Evolutionary conservation across 176 grass and related monocot genomes (phyloP).

Genomic region (Oryza punctata): DNA sequence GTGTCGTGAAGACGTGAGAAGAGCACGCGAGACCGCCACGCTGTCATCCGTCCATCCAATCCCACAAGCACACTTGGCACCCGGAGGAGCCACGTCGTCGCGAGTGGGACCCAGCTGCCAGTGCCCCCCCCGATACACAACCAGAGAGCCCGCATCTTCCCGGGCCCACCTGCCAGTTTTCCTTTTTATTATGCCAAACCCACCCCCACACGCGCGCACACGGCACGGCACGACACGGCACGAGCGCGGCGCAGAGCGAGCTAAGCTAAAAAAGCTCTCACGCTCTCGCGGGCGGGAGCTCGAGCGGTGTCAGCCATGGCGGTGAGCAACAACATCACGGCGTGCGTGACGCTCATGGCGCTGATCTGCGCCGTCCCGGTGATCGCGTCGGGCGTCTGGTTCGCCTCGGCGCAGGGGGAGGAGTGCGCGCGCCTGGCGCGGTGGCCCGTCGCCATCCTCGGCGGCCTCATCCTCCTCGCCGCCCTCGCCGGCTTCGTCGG

Average conservation of each 20-base stretch:
- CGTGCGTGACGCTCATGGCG: conserved; percentile 67
- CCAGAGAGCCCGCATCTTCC: background rate
- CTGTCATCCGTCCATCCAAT: background rate
- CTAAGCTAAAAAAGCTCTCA: no score
- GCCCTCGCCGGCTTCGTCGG: conserved; percentile 88
- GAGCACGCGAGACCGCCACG: no score
- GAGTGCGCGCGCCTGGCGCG: conserved; percentile 86
- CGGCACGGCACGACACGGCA: no score
- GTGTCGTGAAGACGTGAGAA: no score
- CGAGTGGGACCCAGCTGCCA: background rate
- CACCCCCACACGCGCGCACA: background rate
- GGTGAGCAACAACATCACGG: conserved; percentile 96
- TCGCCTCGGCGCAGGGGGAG: conserved; percentile 76
- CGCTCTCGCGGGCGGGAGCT: no score
- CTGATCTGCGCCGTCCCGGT: conserved; percentile 86
- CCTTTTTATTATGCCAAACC: conserved; percentile 17
- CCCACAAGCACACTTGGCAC: background rate
- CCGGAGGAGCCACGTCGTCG: background rate
- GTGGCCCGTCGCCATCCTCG: conserved; percentile 85
- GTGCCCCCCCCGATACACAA: background rate
- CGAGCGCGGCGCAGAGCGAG: background rate
- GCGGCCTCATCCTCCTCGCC: conserved; percentile 72
- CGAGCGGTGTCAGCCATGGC: conserved; percentile 44
- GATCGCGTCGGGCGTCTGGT: conserved; percentile 79
- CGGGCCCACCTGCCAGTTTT: conserved; percentile 17